Percentiles rank a stretch among this genome's conserved stretches.
phyloP scores from a whole-genome alignment of 1,284 basidiomycete species.

The Chalciporus sp. region DNA sequence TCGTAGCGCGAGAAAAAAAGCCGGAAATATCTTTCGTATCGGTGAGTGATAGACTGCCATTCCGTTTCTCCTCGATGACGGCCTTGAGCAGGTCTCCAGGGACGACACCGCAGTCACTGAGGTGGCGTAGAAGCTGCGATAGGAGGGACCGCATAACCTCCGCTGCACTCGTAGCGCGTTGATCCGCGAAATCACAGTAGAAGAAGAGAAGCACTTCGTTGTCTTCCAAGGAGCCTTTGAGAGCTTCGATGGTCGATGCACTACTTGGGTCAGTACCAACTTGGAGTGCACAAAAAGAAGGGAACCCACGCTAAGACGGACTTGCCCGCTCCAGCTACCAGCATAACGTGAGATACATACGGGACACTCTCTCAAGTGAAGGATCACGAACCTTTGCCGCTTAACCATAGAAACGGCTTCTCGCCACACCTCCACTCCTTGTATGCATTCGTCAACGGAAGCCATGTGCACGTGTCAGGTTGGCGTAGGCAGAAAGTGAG shows the following conservation, averaged over 20 bases:
- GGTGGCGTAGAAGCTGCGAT: too few species aligned
- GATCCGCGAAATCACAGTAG: conserved; percentile 10
- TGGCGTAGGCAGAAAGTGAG: neutral
- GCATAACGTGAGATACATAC: neutral
- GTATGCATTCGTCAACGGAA: neutral
- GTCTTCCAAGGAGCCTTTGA: neutral
- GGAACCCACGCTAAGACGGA: neutral
- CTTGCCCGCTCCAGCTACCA: conserved; percentile 1
- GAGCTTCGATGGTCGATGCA: neutral
- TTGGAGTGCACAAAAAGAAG: neutral
- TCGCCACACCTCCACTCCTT: neutral
- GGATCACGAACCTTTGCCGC: conserved; percentile 4
- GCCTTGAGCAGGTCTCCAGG: neutral
- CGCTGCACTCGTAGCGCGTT: neutral
- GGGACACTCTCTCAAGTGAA: neutral
- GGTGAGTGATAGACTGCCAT: neutral
- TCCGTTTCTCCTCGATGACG: neutral
- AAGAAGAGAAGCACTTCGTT: conserved; percentile 6
- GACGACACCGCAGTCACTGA: neutral
- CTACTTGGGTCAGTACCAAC: neutral
- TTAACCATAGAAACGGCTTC: conserved; percentile 7
- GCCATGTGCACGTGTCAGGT: conserved; percentile 6
- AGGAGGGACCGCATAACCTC: conserved; percentile 5
- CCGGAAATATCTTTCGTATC: too few species aligned
- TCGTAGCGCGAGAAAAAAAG: neutral